Percentiles rank a stretch among this genome's conserved stretches.
phyloP scores from a whole-genome alignment of 2,329 filamentous ascomycete genomes.

The Blastomyces parvus region DNA sequence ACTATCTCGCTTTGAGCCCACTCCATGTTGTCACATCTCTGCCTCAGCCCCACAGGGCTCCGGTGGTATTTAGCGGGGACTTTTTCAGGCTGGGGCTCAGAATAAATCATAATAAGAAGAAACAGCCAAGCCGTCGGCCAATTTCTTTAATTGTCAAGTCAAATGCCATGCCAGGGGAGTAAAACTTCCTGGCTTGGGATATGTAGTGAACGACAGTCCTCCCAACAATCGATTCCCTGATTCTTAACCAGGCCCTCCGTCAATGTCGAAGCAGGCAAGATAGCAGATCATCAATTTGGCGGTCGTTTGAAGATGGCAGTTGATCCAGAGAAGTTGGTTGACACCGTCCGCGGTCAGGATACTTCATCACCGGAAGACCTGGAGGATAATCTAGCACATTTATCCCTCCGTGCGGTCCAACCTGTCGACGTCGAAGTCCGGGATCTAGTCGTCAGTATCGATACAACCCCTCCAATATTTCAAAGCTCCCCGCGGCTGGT shows the following conservation, averaged over 20 bases:
- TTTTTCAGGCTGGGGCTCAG: background rate
- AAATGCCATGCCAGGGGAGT: background rate
- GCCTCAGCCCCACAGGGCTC: background rate
- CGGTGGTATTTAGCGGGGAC: background rate
- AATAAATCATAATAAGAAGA: background rate
- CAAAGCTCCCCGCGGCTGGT: slow-evolving; percentile 25
- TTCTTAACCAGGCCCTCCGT: background rate
- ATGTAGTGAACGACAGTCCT: background rate
- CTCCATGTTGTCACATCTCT: background rate
- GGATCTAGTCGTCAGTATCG: slow-evolving; percentile 26
- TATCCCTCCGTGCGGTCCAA: slow-evolving; percentile 34
- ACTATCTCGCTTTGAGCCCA: background rate
- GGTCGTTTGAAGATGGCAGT: background rate
- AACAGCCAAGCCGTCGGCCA: background rate
- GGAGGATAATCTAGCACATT: slow-evolving; percentile 13
- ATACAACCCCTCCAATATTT: slow-evolving; percentile 28
- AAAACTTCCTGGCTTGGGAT: background rate
- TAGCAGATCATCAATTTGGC: background rate
- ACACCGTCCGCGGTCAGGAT: slow-evolving; percentile 13
- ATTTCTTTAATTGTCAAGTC: background rate
- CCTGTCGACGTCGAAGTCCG: slow-evolving; percentile 32
- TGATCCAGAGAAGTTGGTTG: slow-evolving; percentile 10
- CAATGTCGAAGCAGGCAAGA: background rate
- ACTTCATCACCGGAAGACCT: background rate
- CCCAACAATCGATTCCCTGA: background rate